Base-by-base conservation (phyloP, 345 rosid genomes). In the Theobroma cacao region DNA sequence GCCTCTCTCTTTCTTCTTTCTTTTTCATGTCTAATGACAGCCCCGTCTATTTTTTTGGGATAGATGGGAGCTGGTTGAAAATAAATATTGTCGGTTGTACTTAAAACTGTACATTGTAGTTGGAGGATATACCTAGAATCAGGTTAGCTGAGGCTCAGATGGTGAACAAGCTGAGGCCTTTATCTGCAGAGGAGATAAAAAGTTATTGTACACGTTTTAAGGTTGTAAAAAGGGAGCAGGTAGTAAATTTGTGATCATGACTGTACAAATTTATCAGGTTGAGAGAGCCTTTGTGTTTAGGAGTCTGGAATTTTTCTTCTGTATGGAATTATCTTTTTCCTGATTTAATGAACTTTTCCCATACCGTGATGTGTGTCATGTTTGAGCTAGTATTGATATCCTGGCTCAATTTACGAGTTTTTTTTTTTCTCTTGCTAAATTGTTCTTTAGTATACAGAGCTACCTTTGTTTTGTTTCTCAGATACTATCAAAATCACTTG, bases 51-150 rank as follows among this genome's bases (percentile, higher is more conserved):
- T 72, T 70, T 58, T 82, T 72, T 28, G 56, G 56, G 80, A 77
- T 79, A 74, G 86, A 80, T 64, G 69, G 80, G 84, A 84, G 88
- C 87, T 79, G 78, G 47, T 74, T 40, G 77, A 78, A 77, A 88
- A 84, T 82, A 82, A 86, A 81, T 26, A 66, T 67, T 78, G 80
- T 47, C 72, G 82, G 60, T 85, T 87, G 53, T 79, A 79, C 88
- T 81, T 72, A 74, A 84, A 82, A 73, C 84, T 85, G 88, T 85
- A 85, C 78, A 85, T 82, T 87, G 82, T 85, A 85, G 88, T 82
- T 79, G 68, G 85, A 86, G 84, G 83, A 55, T 87, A 85, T 76
- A 82, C 84, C 80, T 86, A 85, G 88, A 80, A 28, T 81, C 80
- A 80, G 85, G 85, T 86, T 74, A 67, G 80, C 80, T 76, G 40